These are phyloP conservation scores for Tolypocladium inflatum DNA, from an alignment of 2,329 filamentous ascomycete genomes.

Conservation along the genomic window DNA sequence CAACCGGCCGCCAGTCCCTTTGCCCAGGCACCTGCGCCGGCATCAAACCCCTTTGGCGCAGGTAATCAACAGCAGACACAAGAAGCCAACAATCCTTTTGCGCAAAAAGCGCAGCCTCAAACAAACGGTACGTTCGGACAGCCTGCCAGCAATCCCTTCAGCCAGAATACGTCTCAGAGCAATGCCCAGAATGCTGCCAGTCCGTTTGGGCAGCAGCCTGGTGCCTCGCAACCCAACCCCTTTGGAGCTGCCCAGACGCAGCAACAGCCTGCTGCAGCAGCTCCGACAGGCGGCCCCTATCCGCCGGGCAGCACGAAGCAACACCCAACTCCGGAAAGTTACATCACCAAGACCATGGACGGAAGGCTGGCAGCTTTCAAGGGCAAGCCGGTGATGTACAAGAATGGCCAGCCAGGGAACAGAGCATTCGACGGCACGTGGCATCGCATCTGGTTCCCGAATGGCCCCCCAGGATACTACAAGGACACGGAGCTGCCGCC, in stretches of 20 bases:
- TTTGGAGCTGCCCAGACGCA: slow-evolving; percentile 11
- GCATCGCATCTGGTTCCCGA: slow-evolving; percentile 63
- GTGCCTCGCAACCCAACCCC: slow-evolving; percentile 11
- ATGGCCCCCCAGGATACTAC: slow-evolving; percentile 55
- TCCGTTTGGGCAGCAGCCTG: slow-evolving; percentile 14
- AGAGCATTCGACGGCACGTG: slow-evolving; percentile 43
- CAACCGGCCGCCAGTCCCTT: slow-evolving; percentile 12
- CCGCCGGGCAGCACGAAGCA: slow-evolving; percentile 31
- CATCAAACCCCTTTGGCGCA: slow-evolving; percentile 18
- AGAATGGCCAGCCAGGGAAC: slow-evolving; percentile 36
- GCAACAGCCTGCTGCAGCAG: slow-evolving; percentile 6
- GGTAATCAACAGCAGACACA: slow-evolving; percentile 8
- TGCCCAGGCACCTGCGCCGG: slow-evolving; percentile 12
- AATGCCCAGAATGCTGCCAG: slow-evolving; percentile 2
- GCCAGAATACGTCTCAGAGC: neutral
- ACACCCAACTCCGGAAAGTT: slow-evolving; percentile 34
- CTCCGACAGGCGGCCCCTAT: slow-evolving; percentile 25
- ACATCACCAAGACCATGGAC: slow-evolving; percentile 30
- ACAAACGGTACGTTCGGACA: slow-evolving; percentile 6
- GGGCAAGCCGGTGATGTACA: slow-evolving; percentile 52
- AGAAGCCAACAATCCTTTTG: slow-evolving; percentile 16
- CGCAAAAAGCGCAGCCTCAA: slow-evolving; percentile 11
- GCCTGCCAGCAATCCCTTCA: slow-evolving; percentile 3
- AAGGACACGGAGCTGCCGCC: slow-evolving; percentile 52
- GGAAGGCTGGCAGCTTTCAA: slow-evolving; percentile 50